Percentiles rank a stretch among this genome's conserved stretches.
phyloP scores from a whole-genome alignment of 306 rosid species.

The Vigna radiata region DNA sequence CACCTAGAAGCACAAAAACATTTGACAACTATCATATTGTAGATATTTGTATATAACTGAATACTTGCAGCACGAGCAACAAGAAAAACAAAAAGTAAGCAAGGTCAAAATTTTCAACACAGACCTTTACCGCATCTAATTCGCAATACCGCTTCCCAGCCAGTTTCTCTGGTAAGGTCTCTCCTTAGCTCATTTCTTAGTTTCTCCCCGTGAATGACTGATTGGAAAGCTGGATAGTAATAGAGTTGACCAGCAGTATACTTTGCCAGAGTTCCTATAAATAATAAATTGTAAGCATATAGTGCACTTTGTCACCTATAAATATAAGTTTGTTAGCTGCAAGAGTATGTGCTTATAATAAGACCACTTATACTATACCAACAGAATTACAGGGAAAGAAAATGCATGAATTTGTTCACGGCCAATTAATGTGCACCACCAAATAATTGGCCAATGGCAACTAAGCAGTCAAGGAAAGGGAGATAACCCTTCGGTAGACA shows the following conservation, averaged over 20 bases:
- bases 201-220: slow-evolving; percentile 86
- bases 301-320: slow-evolving; percentile 18
- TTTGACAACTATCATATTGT: slow-evolving; percentile 37
- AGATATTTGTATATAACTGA: neutral
- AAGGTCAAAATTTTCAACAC: slow-evolving; percentile 11
- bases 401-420: neutral
- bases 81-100: slow-evolving; percentile 23
- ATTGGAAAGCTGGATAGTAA: slow-evolving; percentile 86
- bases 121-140: slow-evolving; percentile 94
- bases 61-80: neutral
- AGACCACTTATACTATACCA: slow-evolving; percentile 16
- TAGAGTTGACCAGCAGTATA: slow-evolving; percentile 94
- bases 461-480: neutral
- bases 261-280: slow-evolving; percentile 91
- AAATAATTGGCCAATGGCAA: slow-evolving; percentile 21
- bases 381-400: slow-evolving; percentile 10
- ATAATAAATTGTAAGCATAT: slow-evolving; percentile 38
- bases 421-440: neutral
- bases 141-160: slow-evolving; percentile 99
- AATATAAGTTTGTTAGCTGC: slow-evolving; percentile 17
- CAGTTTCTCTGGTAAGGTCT: slow-evolving; percentile 97
- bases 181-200: slow-evolving; percentile 89
- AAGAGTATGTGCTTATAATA: slow-evolving; percentile 18
- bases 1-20: slow-evolving; percentile 60
- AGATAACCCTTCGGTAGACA: neutral